A percentile compares a stretch with the other conserved stretches of the same genome.
phyloP scores from a whole-genome alignment of 2,329 filamentous ascomycete genomes.

The Xylaria sp. region DNA sequence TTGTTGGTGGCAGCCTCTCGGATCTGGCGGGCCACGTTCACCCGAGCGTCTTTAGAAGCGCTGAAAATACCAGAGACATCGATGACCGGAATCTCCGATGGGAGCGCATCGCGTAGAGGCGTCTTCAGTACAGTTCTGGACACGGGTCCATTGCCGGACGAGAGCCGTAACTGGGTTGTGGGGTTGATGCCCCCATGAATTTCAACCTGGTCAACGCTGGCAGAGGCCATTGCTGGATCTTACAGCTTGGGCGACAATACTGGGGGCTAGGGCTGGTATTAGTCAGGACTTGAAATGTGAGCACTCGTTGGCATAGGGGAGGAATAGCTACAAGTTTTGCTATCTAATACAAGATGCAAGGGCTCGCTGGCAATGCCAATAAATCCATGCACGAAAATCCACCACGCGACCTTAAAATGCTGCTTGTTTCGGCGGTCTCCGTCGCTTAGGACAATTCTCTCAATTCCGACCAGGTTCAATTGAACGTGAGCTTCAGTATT shows the following conservation, averaged over 20 bases:
- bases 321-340: background rate
- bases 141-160: slow-evolving; percentile 45
- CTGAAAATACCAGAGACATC: slow-evolving; percentile 56
- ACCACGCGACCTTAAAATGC: background rate
- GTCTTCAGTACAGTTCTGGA: slow-evolving; percentile 39
- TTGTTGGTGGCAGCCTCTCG: slow-evolving; percentile 54
- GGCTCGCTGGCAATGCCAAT: background rate
- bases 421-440: background rate
- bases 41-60: slow-evolving; percentile 48
- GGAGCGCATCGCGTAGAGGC: slow-evolving; percentile 42
- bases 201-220: slow-evolving; percentile 8
- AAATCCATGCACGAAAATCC: slow-evolving; percentile 3
- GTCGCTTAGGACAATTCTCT: background rate
- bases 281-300: background rate
- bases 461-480: background rate
- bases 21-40: slow-evolving; percentile 53
- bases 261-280: background rate
- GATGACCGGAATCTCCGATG: slow-evolving; percentile 54
- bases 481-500: background rate
- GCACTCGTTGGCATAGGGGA: background rate
- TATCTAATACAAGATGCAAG: background rate
- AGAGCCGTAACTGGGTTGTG: slow-evolving; percentile 40
- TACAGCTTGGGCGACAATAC: background rate
- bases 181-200: background rate
- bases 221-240: slow-evolving; percentile 25